A percentile compares a stretch with the other conserved stretches of the same genome.
These are phyloP conservation scores for Nemophila menziesii DNA, from an alignment of 257 asterid genomes.

Conservation along the genomic window DNA sequence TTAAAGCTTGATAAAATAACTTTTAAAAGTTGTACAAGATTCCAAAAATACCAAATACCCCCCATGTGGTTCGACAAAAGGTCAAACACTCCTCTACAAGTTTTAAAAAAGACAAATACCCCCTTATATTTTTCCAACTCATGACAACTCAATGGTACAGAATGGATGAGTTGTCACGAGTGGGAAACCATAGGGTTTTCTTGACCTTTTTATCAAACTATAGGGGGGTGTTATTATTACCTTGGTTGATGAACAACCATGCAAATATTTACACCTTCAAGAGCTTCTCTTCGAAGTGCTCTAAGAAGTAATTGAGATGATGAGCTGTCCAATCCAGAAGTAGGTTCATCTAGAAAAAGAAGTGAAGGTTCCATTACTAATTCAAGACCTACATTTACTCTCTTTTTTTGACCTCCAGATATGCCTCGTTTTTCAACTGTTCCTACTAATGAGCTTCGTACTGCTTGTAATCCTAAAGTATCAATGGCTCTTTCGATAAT, in stretches of 20 bases:
- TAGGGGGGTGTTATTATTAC: slow-evolving; percentile 34
- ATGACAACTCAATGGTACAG: no score
- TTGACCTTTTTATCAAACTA: no score
- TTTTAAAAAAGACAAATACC: no score
- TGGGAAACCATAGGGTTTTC: no score
- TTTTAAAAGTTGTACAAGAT: no score
- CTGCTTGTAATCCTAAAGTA: slow-evolving; percentile 69
- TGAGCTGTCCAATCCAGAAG: slow-evolving; percentile 91
- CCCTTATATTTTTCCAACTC: no score
- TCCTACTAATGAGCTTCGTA: slow-evolving; percentile 72
- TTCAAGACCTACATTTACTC: slow-evolving; percentile 94
- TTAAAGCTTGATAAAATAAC: no score
- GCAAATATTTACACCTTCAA: slow-evolving; percentile 87
- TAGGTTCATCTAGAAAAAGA: slow-evolving; percentile 82
- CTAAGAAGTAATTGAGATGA: slow-evolving; percentile 88
- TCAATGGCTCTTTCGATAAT: slow-evolving; percentile 79
- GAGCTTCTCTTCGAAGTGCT: slow-evolving; percentile 94
- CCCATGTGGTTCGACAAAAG: no score
- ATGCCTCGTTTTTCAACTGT: slow-evolving; percentile 89
- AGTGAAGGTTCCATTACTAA: slow-evolving; percentile 96
- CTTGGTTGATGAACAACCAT: slow-evolving; percentile 98
- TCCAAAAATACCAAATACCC: no score
- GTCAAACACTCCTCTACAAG: no score
- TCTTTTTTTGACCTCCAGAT: slow-evolving; percentile 93
- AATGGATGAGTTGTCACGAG: no score